Percentiles rank a stretch among this genome's conserved stretches.
These are phyloP conservation scores for Phytophthora podocarpi DNA, from an alignment of 352 stramenopile genomes.

Conservation along the genomic window DNA sequence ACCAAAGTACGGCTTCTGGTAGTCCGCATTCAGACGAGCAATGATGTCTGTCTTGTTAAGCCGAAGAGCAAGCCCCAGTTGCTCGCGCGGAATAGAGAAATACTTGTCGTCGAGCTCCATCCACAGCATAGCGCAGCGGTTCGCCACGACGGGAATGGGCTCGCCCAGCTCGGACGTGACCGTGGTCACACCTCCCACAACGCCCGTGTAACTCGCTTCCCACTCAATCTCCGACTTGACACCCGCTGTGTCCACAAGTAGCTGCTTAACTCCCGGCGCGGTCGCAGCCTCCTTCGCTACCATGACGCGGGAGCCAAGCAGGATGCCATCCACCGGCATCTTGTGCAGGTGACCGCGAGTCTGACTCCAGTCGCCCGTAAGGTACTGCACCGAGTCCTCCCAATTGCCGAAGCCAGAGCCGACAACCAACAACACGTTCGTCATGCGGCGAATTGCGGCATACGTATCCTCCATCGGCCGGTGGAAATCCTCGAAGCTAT, in stretches of 20 bases:
- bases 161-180: constrained; percentile 87
- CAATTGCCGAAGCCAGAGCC: constrained; percentile 90
- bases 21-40: constrained; percentile 78
- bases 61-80: constrained; percentile 68
- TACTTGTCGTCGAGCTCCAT: constrained; percentile 89
- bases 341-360: constrained; percentile 48
- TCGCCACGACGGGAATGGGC: constrained; percentile 87
- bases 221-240: constrained; percentile 75
- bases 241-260: constrained; percentile 82
- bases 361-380: constrained; percentile 86
- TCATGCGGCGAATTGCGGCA: constrained; percentile 70
- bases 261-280: constrained; percentile 78
- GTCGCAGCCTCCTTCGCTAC: constrained; percentile 89
- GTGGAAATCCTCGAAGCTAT: constrained; percentile 92
- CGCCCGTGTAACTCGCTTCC: constrained; percentile 79
- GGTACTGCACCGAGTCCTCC: constrained; percentile 77
- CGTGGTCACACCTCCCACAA: constrained; percentile 76
- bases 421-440: constrained; percentile 87
- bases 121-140: constrained; percentile 78
- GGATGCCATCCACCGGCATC: constrained; percentile 85
- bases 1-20: constrained; percentile 92
- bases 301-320: constrained; percentile 86
- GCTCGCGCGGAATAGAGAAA: constrained; percentile 75
- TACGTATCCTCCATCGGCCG: constrained; percentile 75
- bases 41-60: constrained; percentile 85